Evolutionary conservation across 192 early-diverging fungal genomes (phyloP).

Genomic region (Rhizophagus sp.): DNA sequence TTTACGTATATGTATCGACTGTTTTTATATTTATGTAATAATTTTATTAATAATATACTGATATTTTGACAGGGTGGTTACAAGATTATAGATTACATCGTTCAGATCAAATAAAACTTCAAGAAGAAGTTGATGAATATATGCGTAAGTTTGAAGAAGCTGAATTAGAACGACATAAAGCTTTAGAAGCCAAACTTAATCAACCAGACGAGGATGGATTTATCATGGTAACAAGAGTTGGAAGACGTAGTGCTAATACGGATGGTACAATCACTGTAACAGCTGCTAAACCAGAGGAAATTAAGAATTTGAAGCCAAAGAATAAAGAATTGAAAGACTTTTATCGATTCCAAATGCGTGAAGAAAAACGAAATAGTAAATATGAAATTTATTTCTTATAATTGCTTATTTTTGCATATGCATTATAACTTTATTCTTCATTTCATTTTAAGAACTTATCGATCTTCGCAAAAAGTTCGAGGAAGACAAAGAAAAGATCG

Average conservation of each 20-base stretch:
- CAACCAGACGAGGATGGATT: constrained; percentile 94
- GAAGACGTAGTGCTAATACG: constrained; percentile 62
- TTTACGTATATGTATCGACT: not conserved
- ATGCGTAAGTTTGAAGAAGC: constrained; percentile 79
- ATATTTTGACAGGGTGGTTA: constrained; percentile 37
- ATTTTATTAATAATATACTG: not conserved
- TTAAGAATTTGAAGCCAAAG: constrained; percentile 65
- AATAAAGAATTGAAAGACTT: constrained; percentile 86
- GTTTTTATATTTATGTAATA: not conserved
- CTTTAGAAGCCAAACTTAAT: constrained; percentile 66
- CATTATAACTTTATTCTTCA: not conserved
- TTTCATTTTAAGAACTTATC: constrained; percentile 64
- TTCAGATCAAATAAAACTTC: constrained; percentile 41
- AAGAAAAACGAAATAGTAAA: constrained; percentile 84
- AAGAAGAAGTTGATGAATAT: constrained; percentile 66
- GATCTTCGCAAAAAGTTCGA: constrained; percentile 92
- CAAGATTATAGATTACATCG: constrained; percentile 41
- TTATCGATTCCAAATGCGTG: constrained; percentile 95
- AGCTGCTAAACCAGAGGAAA: constrained; percentile 58
- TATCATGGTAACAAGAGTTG: constrained; percentile 75
- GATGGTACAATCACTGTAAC: constrained; percentile 68
- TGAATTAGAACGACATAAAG: constrained; percentile 69
- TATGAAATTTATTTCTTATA: constrained; percentile 10
- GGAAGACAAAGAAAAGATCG: constrained; percentile 69
- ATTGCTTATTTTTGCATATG: no score